These are phyloP conservation scores for Oehlia diaphana DNA, from an alignment of 192 early-diverging fungal species.

Conservation along the genomic window DNA sequence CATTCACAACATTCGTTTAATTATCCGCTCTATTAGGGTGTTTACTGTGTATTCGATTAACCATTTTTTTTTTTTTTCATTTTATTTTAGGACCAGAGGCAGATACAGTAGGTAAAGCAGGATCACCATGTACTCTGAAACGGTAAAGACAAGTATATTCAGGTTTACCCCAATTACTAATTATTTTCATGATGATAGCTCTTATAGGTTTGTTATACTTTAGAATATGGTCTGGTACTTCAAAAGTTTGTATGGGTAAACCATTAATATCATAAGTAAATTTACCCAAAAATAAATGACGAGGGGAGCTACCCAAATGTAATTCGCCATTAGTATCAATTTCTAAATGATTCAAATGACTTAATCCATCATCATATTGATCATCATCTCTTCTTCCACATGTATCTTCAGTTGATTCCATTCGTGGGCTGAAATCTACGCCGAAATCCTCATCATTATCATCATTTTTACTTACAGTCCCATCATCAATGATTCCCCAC, in stretches of 20 bases:
- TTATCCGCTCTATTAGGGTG: too few relatives aligned
- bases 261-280: constrained; percentile 25
- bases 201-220: constrained; percentile 47
- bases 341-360: not conserved
- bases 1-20: too few relatives aligned
- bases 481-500: constrained; percentile 45
- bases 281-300: not conserved
- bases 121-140: constrained; percentile 65
- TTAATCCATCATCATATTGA: constrained; percentile 11
- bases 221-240: constrained; percentile 32
- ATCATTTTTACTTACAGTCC: not conserved
- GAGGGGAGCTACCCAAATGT: not conserved
- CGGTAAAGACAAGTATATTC: constrained; percentile 76
- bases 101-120: not conserved
- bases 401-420: constrained; percentile 26
- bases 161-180: constrained; percentile 71
- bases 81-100: too few relatives aligned
- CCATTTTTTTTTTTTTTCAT: too few relatives aligned
- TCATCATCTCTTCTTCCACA: constrained; percentile 3
- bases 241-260: constrained; percentile 46
- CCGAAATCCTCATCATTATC: constrained; percentile 3
- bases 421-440: not conserved
- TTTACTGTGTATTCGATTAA: too few relatives aligned
- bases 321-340: constrained; percentile 9
- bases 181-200: constrained; percentile 57